Evolutionary conservation across 805 yeast genomes (phyloP).

Genomic region (Wickerhamiella brachini): DNA sequence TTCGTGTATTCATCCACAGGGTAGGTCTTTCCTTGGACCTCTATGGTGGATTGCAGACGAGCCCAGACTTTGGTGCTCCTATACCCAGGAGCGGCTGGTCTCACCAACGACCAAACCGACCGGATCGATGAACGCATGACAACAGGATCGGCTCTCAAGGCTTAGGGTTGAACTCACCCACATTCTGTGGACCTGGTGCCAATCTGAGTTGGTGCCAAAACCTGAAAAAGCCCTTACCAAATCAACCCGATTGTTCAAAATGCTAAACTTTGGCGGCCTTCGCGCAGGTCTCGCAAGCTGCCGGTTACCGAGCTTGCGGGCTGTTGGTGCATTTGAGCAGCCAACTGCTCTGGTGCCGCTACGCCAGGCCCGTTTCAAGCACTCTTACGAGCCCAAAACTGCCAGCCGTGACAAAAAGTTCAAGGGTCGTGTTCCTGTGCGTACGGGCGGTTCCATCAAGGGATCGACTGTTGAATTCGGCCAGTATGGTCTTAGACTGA

Average conservation of each 20-base stretch:
- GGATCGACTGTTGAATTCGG: slow-evolving; percentile 80
- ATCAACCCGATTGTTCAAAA: background rate
- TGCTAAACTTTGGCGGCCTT: background rate
- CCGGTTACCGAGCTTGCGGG: background rate
- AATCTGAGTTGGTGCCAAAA: background rate
- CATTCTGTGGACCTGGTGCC: too few relatives aligned
- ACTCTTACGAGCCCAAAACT: slow-evolving; percentile 43
- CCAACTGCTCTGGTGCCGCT: background rate
- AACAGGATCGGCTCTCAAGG: background rate
- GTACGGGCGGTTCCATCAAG: slow-evolving; percentile 85
- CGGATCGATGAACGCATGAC: background rate
- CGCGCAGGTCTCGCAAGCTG: background rate
- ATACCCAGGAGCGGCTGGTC: background rate
- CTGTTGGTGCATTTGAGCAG: background rate
- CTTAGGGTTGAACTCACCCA: background rate
- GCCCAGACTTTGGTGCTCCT: background rate
- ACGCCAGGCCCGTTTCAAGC: slow-evolving; percentile 11
- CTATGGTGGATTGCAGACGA: background rate
- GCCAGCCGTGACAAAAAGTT: slow-evolving; percentile 59
- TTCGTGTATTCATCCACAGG: slow-evolving; percentile 72
- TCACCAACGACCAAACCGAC: background rate
- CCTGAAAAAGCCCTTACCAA: background rate
- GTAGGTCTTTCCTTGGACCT: slow-evolving; percentile 38
- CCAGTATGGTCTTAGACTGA: slow-evolving; percentile 70
- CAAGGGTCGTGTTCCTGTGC: slow-evolving; percentile 88